Evolutionary conservation across 371 early-diverging fungal genomes (phyloP).

Genomic region (Blakeslea trispora): DNA sequence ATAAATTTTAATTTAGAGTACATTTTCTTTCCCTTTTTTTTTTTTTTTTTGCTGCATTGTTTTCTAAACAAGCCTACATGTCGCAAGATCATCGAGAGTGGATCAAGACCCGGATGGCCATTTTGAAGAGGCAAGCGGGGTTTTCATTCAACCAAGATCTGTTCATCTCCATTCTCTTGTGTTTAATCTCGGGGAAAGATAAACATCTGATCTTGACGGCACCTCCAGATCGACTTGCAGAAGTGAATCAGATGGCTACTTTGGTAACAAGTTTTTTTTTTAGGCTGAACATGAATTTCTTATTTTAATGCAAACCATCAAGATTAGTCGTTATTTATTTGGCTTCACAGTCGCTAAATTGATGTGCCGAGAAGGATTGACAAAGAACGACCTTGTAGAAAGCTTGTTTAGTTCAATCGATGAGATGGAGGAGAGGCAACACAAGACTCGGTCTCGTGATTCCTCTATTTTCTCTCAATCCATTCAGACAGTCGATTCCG

Average conservation of each 20-base stretch:
- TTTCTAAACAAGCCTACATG: slow-evolving; percentile 7
- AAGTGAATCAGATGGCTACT: slow-evolving; percentile 47
- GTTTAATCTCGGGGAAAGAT: slow-evolving; percentile 42
- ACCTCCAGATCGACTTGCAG: slow-evolving; percentile 34
- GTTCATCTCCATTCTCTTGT: slow-evolving; percentile 48
- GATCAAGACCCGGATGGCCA: slow-evolving; percentile 45
- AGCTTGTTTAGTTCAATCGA: slow-evolving; percentile 35
- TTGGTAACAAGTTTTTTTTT: too few species aligned
- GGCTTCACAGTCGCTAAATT: slow-evolving; percentile 46
- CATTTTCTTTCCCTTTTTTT: neutral
- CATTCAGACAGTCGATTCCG: slow-evolving; percentile 25
- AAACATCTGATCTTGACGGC: slow-evolving; percentile 47
- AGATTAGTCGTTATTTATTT: slow-evolving; percentile 46
- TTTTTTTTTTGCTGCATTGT: slow-evolving; percentile 2
- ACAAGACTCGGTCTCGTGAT: slow-evolving; percentile 10
- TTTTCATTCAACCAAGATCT: slow-evolving; percentile 48
- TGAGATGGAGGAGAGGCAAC: slow-evolving; percentile 18
- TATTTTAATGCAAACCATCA: too few species aligned
- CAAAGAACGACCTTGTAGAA: slow-evolving; percentile 35
- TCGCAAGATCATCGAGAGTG: slow-evolving; percentile 46
- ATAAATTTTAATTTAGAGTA: too few species aligned
- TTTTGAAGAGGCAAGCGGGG: slow-evolving; percentile 38
- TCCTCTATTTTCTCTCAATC: slow-evolving; percentile 9
- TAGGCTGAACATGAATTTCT: too few species aligned
- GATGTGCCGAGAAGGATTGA: slow-evolving; percentile 31